Base-by-base conservation (phyloP, 163 green algal genomes). In the Scenedesmus sp. region DNA sequence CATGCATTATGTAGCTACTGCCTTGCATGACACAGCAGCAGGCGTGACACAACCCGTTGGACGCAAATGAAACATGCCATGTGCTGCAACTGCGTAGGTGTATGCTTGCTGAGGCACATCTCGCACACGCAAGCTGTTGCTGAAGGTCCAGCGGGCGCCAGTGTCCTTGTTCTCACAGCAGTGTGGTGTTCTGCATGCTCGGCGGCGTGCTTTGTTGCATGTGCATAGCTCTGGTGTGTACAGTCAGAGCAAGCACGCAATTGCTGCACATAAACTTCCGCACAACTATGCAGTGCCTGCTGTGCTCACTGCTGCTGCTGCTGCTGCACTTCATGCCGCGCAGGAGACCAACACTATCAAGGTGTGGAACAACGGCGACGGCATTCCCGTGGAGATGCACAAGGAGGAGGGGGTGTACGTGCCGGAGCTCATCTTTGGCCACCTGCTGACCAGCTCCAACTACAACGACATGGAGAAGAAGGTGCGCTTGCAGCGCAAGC, bases 401-500 rank as follows among this genome's bases (percentile, higher is more conserved):
- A 98, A 99, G 95, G 97, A 97, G 87, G 98, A 99, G 95, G 95
- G 96, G 1, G 96, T 99, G 13, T 99, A 99, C 90, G 97, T 99
- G 54, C 98, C 98, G 0, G 98, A 99, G 96, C 95, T 99, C 60
- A 99, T 99, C 92, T 99, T 99, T 92, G 98, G 98, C n/a, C 97
- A 99, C 92, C 96, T 99, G 79, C 96, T 99, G 9, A 99, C 98
- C 66, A 99, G 96, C 86, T 99, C 96, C 94, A 99, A 99, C 95
- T 99, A 99, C 92, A 96, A 99, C 91, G 98, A 99, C 94, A 96
- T 95, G 34, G 97, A 99, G 94, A 98, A 99, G 94, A 99, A 99
- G 96, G 97, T 99, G 59, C 20, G 89, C 0, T 0, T 46, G 34
- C 34, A 46, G 70, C 64, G 64, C 64, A 73, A 73, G 18, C 10